A percentile compares a stretch with the other conserved stretches of the same genome.
phyloP scores from a whole-genome alignment of 2,329 filamentous ascomycete genomes.

The Colletotrichum neosansevieriae region DNA sequence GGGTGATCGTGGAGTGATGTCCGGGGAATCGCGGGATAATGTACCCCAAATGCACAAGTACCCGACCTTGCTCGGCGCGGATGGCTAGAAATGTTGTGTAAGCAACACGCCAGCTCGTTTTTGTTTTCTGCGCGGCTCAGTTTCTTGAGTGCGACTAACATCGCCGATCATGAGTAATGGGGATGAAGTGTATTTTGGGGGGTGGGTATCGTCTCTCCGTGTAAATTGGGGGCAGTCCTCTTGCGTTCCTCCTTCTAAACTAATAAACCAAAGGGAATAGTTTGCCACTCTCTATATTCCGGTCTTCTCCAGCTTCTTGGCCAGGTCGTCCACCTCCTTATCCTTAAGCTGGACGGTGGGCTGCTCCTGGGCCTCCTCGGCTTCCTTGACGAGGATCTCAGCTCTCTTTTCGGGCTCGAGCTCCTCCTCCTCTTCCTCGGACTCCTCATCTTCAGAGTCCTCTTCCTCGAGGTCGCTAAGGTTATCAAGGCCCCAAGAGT shows the following conservation, averaged over 20 bases:
- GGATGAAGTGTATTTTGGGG: constrained; percentile 40
- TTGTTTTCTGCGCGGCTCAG: neutral
- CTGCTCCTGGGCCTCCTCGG: constrained; percentile 78
- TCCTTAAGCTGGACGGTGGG: constrained; percentile 79
- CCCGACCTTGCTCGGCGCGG: neutral
- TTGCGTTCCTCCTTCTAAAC: constrained; percentile 40
- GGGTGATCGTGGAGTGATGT: constrained; percentile 33
- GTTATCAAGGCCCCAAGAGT: constrained; percentile 87
- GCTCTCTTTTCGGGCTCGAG: constrained; percentile 72
- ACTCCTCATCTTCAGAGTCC: constrained; percentile 75
- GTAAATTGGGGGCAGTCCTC: constrained; percentile 34
- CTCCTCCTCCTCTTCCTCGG: constrained; percentile 73
- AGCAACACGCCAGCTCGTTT: neutral
- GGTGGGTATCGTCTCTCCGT: constrained; percentile 42
- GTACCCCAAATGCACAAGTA: constrained; percentile 1
- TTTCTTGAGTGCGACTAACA: neutral
- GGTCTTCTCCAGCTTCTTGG: constrained; percentile 81
- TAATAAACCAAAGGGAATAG: constrained; percentile 31
- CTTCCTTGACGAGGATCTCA: constrained; percentile 77
- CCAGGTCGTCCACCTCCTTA: constrained; percentile 84
- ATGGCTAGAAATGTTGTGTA: neutral
- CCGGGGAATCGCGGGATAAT: constrained; percentile 2
- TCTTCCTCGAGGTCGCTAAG: constrained; percentile 88
- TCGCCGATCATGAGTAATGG: neutral
- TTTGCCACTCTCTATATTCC: constrained; percentile 55